phyloP scores from a whole-genome alignment of 1,139 yeast species.

The Candida sanyaensis region DNA sequence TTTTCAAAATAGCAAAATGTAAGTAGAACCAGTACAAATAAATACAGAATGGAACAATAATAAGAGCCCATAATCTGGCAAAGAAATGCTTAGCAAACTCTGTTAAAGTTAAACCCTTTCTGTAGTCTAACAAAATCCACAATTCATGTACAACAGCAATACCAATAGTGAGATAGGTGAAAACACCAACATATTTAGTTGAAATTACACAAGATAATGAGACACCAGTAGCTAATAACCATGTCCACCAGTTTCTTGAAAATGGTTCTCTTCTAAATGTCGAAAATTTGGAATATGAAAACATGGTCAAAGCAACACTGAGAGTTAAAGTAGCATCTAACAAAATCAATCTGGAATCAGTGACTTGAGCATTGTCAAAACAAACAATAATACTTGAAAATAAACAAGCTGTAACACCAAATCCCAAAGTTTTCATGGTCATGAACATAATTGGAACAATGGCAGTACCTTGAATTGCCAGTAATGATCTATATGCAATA shows the following conservation, averaged over 20 bases:
- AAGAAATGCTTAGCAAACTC: slow-evolving; percentile 67
- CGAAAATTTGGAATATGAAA: slow-evolving; percentile 76
- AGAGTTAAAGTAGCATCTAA: slow-evolving; percentile 88
- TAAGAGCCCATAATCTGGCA: slow-evolving; percentile 73
- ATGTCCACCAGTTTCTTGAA: slow-evolving; percentile 75
- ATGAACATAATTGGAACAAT: slow-evolving; percentile 82
- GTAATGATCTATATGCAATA: slow-evolving; percentile 78
- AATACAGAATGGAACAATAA: slow-evolving; percentile 77
- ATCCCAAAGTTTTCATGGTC: slow-evolving; percentile 83
- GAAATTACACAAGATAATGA: slow-evolving; percentile 88
- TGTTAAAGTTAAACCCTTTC: slow-evolving; percentile 63
- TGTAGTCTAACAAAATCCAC: slow-evolving; percentile 80
- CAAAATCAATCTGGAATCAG: slow-evolving; percentile 86
- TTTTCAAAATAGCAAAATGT: slow-evolving; percentile 77
- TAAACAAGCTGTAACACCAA: slow-evolving; percentile 74
- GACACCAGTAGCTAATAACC: slow-evolving; percentile 84
- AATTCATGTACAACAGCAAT: slow-evolving; percentile 81
- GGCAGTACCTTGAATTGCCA: slow-evolving; percentile 80
- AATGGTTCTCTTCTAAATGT: slow-evolving; percentile 72
- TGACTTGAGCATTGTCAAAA: slow-evolving; percentile 88
- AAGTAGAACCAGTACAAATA: slow-evolving; percentile 93
- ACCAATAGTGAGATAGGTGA: slow-evolving; percentile 87
- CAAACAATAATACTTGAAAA: slow-evolving; percentile 81
- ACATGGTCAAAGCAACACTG: slow-evolving; percentile 78
- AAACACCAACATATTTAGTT: slow-evolving; percentile 93